Base-by-base conservation (phyloP, 768 basidiomycete genomes). In the Phlegmacium glaucopus region DNA sequence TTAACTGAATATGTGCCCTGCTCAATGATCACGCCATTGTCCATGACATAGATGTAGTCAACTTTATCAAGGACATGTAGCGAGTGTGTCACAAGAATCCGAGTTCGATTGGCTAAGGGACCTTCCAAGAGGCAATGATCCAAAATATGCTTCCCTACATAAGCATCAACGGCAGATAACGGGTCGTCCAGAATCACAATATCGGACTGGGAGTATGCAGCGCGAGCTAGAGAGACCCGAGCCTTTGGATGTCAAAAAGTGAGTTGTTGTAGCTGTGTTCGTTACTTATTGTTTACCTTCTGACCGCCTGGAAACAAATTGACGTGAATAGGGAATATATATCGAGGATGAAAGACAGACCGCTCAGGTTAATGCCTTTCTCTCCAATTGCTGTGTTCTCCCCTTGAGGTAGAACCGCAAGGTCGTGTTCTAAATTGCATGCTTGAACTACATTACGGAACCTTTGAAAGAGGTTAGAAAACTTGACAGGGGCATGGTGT, bases 101-200 rank as follows among this genome's bases (percentile, higher is more conserved):
- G 67, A 0, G 85, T 85, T 39, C 78, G 72, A 39, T 67, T 58
- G 0, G 75, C 69, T 16, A 84, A 61, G 2, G 82, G 80, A 0
- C 82, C 77, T 15, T 61, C 60, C 15, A 79, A 63, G 5, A 88
- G 60, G 54, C 85, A 86, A 34, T 83, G 68, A 15, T 87, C 78
- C 4, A 87, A 54, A 42, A 87, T 78, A 25, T 72, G 72, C 53
- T 82, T 81, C 9, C 85, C 83, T 4, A 90, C 88, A 53, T 86
- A 81, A 0, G 87, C 79, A 52, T 91, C 89, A 7, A 91, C 82
- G 0, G 89, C 88, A 29, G 82, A 81, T 28, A 92, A 75, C 12
- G 90, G 85, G 59, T 94, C 90, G 57, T 94, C 90, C 25, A 92
- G 73, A 11, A 92, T 75, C 35, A 89, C 80, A 44, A 92, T 75